Evolutionary conservation across 2,329 filamentous ascomycete genomes (phyloP), one percentile per base, ranked within the genome.

Genomic region (Diplocarpon mali): DNA sequence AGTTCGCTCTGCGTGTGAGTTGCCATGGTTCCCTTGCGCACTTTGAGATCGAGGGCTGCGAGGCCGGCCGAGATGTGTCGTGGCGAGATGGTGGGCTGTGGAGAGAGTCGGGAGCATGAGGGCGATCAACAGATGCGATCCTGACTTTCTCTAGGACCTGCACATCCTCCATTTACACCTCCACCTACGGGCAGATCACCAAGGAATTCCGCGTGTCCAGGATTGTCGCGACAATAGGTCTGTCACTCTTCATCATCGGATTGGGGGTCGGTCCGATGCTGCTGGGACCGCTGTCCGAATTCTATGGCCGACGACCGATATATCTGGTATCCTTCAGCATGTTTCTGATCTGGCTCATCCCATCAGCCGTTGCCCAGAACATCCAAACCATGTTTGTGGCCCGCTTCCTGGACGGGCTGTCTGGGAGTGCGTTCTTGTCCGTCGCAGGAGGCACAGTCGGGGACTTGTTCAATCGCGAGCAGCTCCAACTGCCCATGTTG

Each of bases 391-490:
- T 93, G 69, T 66, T 95, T 41, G 67, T 93, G 12, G 72, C 73
- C 13, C 78, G 89, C 5, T 95, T 95, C 62, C 72, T 95, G 39
- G 75, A 81, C 56, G 85, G 85, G 3, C 67, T 89, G 29, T 71
- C 81, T 0, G 84, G 84, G 2, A 78, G 74, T 50, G 75, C 78
- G 2, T 83, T 83, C 52, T 61, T 84, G 47, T 75, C 75, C 46
- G 86, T 95, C 1, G 83, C 86, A 0, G 88, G 87, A 34, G 86
- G 87, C 11, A 94, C 85, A 0, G 85, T 94, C 13, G 84, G 86
- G 29, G 88, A 94, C 58, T 65, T 90, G 52, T 92, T 90, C 59
- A 67, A 69, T 10, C 71, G 73, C 38, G 67, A 80, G 46, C 72
- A 85, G 52, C 75, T 94, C 45, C 80, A 82, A 53, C 73, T 75